Base-by-base conservation (phyloP, 2,329 filamentous ascomycete genomes). In the Alternaria consortialis region DNA sequence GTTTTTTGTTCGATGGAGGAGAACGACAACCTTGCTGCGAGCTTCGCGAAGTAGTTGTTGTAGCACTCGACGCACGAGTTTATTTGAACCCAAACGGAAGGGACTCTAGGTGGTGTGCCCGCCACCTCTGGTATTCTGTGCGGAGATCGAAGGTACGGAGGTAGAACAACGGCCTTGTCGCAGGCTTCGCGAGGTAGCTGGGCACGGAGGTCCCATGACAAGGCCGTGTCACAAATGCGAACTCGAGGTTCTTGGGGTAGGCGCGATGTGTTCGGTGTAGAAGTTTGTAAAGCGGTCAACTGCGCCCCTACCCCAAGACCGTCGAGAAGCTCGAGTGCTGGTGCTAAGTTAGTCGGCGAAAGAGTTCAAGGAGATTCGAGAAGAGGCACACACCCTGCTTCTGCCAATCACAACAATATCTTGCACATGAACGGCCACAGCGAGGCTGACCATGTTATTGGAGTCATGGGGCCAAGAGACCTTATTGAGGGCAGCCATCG, bases 71-170 rank as follows among this genome's bases (percentile, higher is more conserved):
- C 20, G 20, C 20, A 20, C 20, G 2, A 20, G 20, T 20, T 20
- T 20, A 20, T 20, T 93, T 97, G 50, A 95, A 94, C 20, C 94
- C 95, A 76, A 98, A 99, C 3, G 95, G 94, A 56, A 99, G 87
- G 59, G 94, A 97, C 83, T 99, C 95, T 37, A 95, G 95, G 76
- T 99, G 95, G 80, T 98, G 94, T 74, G 96, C 93, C 82, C 98
- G 95, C 94, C 95, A 99, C 78, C 94, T 88, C 83, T 97, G 94
- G 79, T 99, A 99, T 82, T 99, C 95, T 74, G 93, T 97, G 65
- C 95, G 91, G 59, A 99, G 87, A 78, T 98, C 95, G 78, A 98
- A 99, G 60, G 94, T 97, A 63, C 95, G 94, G 91, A 27, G 95
- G 95, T 37, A 99, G 88, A 53, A 98, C 95, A 42, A 98, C 95